Evolutionary conservation across 129 eudicot genomes (phyloP).

Genomic region (Lactuca saligna): DNA sequence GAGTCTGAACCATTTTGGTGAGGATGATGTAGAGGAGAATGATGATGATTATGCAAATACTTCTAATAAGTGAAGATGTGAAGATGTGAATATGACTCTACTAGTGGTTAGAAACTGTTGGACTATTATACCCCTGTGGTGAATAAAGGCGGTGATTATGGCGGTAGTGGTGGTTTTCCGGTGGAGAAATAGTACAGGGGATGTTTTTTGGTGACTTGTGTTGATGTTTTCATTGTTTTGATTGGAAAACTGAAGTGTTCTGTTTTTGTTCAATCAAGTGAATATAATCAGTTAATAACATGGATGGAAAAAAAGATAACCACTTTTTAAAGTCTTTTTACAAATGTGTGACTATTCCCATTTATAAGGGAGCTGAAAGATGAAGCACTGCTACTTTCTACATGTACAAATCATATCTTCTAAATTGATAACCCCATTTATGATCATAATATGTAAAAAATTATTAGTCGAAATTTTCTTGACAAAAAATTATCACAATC

Average conservation of each 20-base stretch:
- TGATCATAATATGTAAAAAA: no score
- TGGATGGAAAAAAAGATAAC: no score
- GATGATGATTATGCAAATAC: slow-evolving; percentile 46
- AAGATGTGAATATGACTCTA: background rate
- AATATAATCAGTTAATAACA: no score
- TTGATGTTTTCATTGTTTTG: background rate
- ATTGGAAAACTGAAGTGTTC: background rate
- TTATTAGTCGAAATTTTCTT: no score
- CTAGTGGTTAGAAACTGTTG: background rate
- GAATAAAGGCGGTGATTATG: slow-evolving; percentile 16
- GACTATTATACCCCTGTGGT: background rate
- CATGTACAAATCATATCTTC: no score
- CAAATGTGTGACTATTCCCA: no score
- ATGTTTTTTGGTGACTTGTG: background rate
- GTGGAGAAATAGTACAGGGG: background rate
- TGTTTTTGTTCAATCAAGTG: background rate
- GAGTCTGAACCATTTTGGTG: slow-evolving; percentile 8
- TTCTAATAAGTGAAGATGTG: slow-evolving; percentile 16
- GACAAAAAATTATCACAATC: no score
- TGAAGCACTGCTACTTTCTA: no score
- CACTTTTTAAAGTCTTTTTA: no score
- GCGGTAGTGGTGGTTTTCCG: background rate
- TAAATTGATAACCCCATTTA: no score
- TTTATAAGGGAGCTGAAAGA: no score
- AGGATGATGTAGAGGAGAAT: slow-evolving; percentile 38